Conservation (phyloP, 768 basidiomycete genomes). For the Pholiota microspora region DNA sequence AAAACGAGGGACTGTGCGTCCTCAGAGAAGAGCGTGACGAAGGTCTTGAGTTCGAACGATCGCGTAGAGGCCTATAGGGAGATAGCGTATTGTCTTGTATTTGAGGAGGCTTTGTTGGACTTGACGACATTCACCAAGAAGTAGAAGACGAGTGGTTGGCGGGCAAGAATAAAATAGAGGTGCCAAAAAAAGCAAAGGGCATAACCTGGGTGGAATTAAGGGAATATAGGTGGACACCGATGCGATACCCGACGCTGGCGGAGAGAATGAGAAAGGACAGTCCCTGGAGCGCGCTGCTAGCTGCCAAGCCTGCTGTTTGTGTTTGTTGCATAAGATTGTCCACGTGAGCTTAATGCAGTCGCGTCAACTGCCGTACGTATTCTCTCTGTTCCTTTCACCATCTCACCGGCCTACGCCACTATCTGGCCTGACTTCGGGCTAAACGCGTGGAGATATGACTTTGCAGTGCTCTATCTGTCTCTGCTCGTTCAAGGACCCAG, state of each 20-base stretch:
- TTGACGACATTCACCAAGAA: slow-evolving; percentile 18
- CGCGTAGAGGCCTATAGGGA: slow-evolving; percentile 29
- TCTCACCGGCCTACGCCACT: background rate
- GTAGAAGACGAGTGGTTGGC: background rate
- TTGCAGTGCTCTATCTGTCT: slow-evolving; percentile 58
- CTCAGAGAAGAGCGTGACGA: slow-evolving; percentile 42
- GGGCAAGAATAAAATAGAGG: background rate
- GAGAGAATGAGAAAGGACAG: background rate
- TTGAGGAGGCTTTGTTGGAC: slow-evolving; percentile 11
- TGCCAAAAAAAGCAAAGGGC: background rate
- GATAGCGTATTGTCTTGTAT: slow-evolving; percentile 24
- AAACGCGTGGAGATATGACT: slow-evolving; percentile 19
- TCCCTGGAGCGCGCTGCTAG: background rate
- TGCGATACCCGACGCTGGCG: background rate
- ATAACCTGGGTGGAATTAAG: background rate
- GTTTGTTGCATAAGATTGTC: background rate
- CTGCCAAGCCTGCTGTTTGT: slow-evolving; percentile 4
- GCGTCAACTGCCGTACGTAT: slow-evolving; percentile 7
- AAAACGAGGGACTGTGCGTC: slow-evolving; percentile 54
- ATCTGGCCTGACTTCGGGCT: background rate
- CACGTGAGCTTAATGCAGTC: slow-evolving; percentile 13
- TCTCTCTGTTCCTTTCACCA: background rate
- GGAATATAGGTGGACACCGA: background rate
- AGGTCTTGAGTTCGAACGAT: slow-evolving; percentile 38
- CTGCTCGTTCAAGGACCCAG: slow-evolving; percentile 46